phyloP scores from a whole-genome alignment of 179 eudicot genomes.

The Camellia oleifera region DNA sequence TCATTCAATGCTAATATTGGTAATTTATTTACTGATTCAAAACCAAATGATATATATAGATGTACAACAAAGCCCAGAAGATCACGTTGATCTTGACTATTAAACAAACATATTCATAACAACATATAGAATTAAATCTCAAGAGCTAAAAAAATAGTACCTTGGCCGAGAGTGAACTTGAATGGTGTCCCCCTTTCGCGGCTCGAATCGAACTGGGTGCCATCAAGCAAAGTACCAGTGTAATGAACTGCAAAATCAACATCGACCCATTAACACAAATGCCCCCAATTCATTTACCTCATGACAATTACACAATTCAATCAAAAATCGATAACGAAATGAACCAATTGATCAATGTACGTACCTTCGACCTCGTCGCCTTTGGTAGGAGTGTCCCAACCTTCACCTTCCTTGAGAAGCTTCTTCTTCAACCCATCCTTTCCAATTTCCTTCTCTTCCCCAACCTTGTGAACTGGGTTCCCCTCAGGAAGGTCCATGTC shows the following conservation, averaged over 20 bases:
- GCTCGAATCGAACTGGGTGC: constrained; percentile 67
- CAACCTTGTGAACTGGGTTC: constrained; percentile 30
- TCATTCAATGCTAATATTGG: too few relatives aligned
- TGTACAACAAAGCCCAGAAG: too few relatives aligned
- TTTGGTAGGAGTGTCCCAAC: constrained; percentile 34
- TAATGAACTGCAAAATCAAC: constrained; percentile 17
- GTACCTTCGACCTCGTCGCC: constrained; percentile 52
- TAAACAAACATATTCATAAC: too few relatives aligned
- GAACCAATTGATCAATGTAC: background rate
- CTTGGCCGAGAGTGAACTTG: constrained; percentile 88
- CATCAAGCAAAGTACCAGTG: background rate
- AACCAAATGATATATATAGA: too few relatives aligned
- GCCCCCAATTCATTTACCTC: background rate
- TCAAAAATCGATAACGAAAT: background rate
- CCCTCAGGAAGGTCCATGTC: constrained; percentile 22
- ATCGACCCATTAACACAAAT: background rate
- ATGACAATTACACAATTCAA: too few relatives aligned
- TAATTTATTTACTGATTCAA: too few relatives aligned
- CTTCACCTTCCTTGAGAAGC: constrained; percentile 37
- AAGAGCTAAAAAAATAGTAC: constrained; percentile 22
- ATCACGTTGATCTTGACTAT: too few relatives aligned
- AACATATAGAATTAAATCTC: too few relatives aligned
- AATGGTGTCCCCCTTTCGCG: constrained; percentile 75
- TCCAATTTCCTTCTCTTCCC: constrained; percentile 42
- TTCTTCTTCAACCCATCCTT: constrained; percentile 36